Conservation (phyloP, 305 asterid species). For the Fraxinus paxiana region DNA sequence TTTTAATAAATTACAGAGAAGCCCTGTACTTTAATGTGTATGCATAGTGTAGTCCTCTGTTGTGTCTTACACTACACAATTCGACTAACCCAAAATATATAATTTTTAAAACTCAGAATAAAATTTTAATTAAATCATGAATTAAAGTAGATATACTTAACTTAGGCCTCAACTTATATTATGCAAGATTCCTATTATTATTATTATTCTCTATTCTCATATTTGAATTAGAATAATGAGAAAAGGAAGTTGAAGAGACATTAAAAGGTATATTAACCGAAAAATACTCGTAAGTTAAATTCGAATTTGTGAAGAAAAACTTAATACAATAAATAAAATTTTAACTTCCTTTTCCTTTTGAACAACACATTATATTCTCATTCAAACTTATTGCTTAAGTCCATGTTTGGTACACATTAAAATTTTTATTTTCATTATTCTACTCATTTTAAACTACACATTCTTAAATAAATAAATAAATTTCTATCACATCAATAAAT, state of each 20-base stretch:
- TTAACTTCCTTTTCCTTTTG: background rate
- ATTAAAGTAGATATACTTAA: background rate
- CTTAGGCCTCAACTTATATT: background rate
- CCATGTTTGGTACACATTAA: no score
- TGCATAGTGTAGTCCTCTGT: background rate
- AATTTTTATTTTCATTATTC: no score
- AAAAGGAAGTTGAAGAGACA: background rate
- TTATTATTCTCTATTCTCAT: background rate
- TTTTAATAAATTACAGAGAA: background rate
- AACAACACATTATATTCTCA: background rate
- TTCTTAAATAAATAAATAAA: no score
- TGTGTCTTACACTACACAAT: background rate
- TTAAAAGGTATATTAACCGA: background rate
- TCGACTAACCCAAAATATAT: background rate
- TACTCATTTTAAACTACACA: no score
- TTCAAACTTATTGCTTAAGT: background rate
- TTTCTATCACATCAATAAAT: no score
- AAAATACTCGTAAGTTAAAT: background rate
- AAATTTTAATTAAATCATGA: background rate
- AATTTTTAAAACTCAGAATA: background rate
- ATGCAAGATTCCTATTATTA: background rate
- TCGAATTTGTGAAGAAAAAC: background rate
- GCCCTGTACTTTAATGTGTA: background rate
- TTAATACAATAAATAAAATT: background rate
- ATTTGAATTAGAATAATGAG: background rate